Evolutionary conservation across 1,284 basidiomycete genomes (phyloP), one percentile per base, ranked within the genome.

Genomic region (Pseudomicrostroma phylloplanum): DNA sequence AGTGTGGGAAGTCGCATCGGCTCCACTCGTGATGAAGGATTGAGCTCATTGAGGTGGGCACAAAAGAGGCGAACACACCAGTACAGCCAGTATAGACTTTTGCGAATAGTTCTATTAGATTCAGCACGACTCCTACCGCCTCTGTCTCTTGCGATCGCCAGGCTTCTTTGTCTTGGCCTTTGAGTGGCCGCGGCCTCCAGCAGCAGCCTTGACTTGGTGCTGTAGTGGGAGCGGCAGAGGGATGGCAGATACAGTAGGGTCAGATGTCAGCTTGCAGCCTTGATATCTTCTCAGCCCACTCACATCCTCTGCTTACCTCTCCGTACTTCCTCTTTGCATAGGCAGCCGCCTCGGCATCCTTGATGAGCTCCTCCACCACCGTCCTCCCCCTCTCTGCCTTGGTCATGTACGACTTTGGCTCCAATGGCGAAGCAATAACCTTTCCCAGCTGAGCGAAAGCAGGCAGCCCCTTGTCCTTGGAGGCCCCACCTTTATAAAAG

Each of bases 311-410:
- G 13, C 51, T 54, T 19, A 96, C 80, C 67, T 94, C 91, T 64
- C 85, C 85, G 80, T 92, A 96, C 82, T 96, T 97, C 82, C 87
- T 87, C 83, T 96, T 96, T 46, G 93, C 90, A 78, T 96, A 96
- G 61, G 87, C 84, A 71, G 86, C 87, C 19, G 90, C 86, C 77
- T 90, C 88, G 1, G 89, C 87, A 81, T 97, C 92, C 67, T 88
- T 87, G 56, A 96, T 86, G 19, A 97, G 82, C 74, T 91, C 89
- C 67, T 93, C 89, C 23, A 98, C 90, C 55, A 97, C 83, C 15
- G 88, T 89, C 70, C 87, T 83, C 79, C 90, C 94, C 70, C 87
- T 82, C 67, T 86, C 82, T 9, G 86, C 82, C 49, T 86, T 83
- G 2, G 89, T 89, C 67, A 88, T 86, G 9, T 84, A 81, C 63